Evolutionary conservation across 768 basidiomycete genomes (phyloP).

Genomic region (Rhodocollybia butyracea): DNA sequence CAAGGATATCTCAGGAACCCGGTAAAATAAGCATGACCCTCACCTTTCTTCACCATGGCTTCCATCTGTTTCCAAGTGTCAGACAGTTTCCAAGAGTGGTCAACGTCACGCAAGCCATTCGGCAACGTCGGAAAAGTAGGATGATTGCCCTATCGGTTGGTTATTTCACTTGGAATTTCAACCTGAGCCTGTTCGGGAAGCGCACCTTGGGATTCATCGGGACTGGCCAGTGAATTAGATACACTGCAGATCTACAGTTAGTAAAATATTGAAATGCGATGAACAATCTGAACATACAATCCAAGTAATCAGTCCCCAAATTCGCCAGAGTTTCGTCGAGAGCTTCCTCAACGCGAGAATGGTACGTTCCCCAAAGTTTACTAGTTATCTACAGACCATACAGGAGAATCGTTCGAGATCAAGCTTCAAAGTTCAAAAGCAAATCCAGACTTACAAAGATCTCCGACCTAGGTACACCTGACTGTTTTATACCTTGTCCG

Average conservation of each 20-base stretch:
- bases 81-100: slow-evolving; percentile 58
- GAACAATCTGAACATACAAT: slow-evolving; percentile 45
- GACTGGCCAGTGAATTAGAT: slow-evolving; percentile 82
- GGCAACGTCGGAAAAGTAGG: slow-evolving; percentile 55
- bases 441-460: slow-evolving; percentile 45
- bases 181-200: too few relatives aligned
- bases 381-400: slow-evolving; percentile 66
- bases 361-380: slow-evolving; percentile 58
- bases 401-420: background rate
- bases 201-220: slow-evolving; percentile 66
- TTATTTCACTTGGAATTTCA: too few relatives aligned
- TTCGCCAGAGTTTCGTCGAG: slow-evolving; percentile 74
- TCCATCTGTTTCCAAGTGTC: slow-evolving; percentile 90
- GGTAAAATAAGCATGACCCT: slow-evolving; percentile 6
- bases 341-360: slow-evolving; percentile 67
- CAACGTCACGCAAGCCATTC: slow-evolving; percentile 64
- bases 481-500: slow-evolving; percentile 73
- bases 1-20: background rate
- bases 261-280: background rate
- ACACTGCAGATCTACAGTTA: slow-evolving; percentile 32
- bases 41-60: slow-evolving; percentile 60
- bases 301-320: slow-evolving; percentile 84
- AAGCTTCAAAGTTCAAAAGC: background rate
- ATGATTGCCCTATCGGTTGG: slow-evolving; percentile 67
- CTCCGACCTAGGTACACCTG: slow-evolving; percentile 74